A percentile compares a stretch with the other conserved stretches of the same genome.
phyloP scores from a whole-genome alignment of 345 rosid species.

The Mangifera indica region DNA sequence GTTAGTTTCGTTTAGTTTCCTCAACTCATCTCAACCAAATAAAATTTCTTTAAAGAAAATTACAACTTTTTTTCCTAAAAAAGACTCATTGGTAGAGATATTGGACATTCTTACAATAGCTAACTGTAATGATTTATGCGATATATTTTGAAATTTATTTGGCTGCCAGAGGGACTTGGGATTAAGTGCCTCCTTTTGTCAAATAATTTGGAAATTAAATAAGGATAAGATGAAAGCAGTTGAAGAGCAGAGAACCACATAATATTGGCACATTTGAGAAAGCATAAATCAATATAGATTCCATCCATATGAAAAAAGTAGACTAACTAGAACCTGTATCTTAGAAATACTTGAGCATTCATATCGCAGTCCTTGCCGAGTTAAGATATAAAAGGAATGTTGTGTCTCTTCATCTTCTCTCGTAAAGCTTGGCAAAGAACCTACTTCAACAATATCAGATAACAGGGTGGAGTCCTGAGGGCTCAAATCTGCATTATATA shows the following conservation, averaged over 20 bases:
- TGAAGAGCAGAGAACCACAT: not conserved
- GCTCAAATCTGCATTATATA: conserved; percentile 67
- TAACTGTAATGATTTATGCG: no score
- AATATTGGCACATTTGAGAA: not conserved
- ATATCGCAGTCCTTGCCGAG: conserved; percentile 71
- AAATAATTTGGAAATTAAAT: not conserved
- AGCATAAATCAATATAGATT: not conserved
- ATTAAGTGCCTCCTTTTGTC: not conserved
- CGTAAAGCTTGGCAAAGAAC: conserved; percentile 58
- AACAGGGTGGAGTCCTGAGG: conserved; percentile 90
- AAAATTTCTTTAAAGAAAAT: no score
- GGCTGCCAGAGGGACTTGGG: not conserved
- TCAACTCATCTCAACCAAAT: not conserved
- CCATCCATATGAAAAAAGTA: not conserved
- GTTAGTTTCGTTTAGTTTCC: not conserved
- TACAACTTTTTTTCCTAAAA: no score
- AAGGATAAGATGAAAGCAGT: not conserved
- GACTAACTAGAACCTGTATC: conserved; percentile 48
- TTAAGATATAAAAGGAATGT: conserved; percentile 64
- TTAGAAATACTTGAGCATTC: conserved; percentile 80
- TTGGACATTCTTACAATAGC: no score
- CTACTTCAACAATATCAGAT: conserved; percentile 78
- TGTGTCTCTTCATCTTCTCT: conserved; percentile 62
- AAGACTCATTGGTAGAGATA: no score
- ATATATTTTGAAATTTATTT: no score